These are phyloP conservation scores for Cordyceps javanica DNA, from an alignment of 2,329 filamentous ascomycete species.

Conservation along the genomic window DNA sequence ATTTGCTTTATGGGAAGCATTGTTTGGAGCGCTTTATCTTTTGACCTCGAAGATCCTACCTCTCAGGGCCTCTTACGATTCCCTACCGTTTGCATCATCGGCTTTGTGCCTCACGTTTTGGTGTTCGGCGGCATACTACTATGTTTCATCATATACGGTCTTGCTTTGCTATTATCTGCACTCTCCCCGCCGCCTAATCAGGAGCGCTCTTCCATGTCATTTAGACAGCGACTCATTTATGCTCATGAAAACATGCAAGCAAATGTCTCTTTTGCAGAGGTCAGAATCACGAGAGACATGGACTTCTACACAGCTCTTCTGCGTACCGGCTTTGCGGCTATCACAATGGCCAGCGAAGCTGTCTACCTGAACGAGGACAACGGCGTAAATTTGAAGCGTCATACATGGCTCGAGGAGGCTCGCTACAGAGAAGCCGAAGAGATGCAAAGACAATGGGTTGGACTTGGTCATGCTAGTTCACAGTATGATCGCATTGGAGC, in stretches of 20 bases:
- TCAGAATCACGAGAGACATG: slow-evolving; percentile 78
- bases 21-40: slow-evolving; percentile 63
- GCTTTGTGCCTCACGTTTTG: slow-evolving; percentile 90
- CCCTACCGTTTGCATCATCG: slow-evolving; percentile 89
- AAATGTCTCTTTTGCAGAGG: slow-evolving; percentile 74
- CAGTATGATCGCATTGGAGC: slow-evolving; percentile 47
- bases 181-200: slow-evolving; percentile 25
- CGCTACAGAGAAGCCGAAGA: slow-evolving; percentile 70
- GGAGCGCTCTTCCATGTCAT: slow-evolving; percentile 28
- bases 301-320: slow-evolving; percentile 93
- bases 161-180: slow-evolving; percentile 72
- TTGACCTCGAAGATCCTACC: slow-evolving; percentile 53
- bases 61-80: slow-evolving; percentile 71
- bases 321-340: slow-evolving; percentile 76
- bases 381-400: slow-evolving; percentile 62
- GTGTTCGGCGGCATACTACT: slow-evolving; percentile 72
- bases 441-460: slow-evolving; percentile 45
- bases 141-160: slow-evolving; percentile 69
- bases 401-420: slow-evolving; percentile 91
- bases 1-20: slow-evolving; percentile 85
- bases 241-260: slow-evolving; percentile 91
- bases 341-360: slow-evolving; percentile 91
- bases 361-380: slow-evolving; percentile 92
- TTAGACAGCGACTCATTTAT: slow-evolving; percentile 55
- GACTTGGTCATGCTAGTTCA: slow-evolving; percentile 39